Percentiles rank a stretch among this genome's conserved stretches.
These are phyloP conservation scores for Yarrowia porcina DNA, from an alignment of 805 yeast species.

Conservation along the genomic window DNA sequence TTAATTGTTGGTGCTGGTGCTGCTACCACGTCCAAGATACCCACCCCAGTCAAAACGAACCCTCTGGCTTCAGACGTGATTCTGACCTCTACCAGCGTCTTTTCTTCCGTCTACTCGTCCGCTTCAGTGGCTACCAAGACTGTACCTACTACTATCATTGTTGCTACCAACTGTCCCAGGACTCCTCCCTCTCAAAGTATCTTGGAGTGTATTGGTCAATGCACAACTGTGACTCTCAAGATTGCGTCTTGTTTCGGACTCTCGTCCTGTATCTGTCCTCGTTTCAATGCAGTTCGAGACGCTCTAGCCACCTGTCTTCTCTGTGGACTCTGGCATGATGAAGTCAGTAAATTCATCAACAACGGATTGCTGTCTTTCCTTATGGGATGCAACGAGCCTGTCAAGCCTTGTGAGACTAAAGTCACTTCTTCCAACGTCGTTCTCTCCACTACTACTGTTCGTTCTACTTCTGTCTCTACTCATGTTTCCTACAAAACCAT, in stretches of 20 bases:
- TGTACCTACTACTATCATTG: not conserved
- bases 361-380: not conserved
- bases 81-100: not conserved
- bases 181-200: not conserved
- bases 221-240: not conserved
- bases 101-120: not conserved
- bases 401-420: not conserved
- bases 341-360: not conserved
- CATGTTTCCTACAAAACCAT: not conserved
- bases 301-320: not conserved
- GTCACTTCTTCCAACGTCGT: not conserved
- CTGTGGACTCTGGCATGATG: not conserved
- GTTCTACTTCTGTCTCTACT: not conserved
- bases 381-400: not conserved
- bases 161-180: not conserved
- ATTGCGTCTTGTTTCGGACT: not conserved
- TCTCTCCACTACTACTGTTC: not conserved
- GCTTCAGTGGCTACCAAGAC: not conserved
- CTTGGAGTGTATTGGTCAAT: not conserved
- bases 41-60: not conserved
- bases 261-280: not conserved
- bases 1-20: not conserved
- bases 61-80: not conserved
- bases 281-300: not conserved
- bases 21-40: not conserved